Base-by-base conservation (phyloP, 2,329 filamentous ascomycete genomes). In the Aureobasidium sp. region DNA sequence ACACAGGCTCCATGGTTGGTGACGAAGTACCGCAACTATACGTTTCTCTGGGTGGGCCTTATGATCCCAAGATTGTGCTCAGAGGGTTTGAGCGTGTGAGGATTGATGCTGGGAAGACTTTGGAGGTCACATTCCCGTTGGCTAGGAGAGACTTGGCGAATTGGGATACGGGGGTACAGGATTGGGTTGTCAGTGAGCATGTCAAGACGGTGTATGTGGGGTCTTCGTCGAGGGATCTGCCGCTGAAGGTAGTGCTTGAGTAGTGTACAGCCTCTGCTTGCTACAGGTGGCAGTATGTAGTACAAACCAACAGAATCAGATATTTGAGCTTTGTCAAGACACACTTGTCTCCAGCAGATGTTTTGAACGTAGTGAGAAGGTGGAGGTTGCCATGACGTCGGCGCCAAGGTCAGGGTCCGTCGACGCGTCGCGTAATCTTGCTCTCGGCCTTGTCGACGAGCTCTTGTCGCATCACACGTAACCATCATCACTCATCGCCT, bases 71-170 rank as follows among this genome's bases (percentile, higher is more conserved):
- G 64, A 74, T 80, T 60, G 80, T 82, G 3, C 84, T 96, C 12
- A 86, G 92, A 64, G 87, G 86, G 29, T 96, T 96, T 68, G 88
- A 93, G 61, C 84, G 89, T 52, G 74, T 96, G 59, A 80, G 78
- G 56, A 85, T 96, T 64, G 79, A 83, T 4, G 82, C 89, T 0
- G 89, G 89, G 17, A 72, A 84, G 75, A 84, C 81, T 55, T 79
- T 77, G 1, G 82, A 79, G 4, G 93, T 93, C 77, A 79, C 73
- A 0, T 85, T 83, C 0, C 81, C 84, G 14, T 74, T 96, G 53
- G 90, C 85, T 6, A 82, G 91, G 34, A 84, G 90, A 61, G 91
- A 96, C 70, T 67, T 96, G 59, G 91, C 88, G 70, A 92, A 90
- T 77, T 96, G 91, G 91, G 89, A 96, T 68, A 77, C 82, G 0